Base-by-base conservation (phyloP, 345 rosid genomes). In the Camelina neglecta region DNA sequence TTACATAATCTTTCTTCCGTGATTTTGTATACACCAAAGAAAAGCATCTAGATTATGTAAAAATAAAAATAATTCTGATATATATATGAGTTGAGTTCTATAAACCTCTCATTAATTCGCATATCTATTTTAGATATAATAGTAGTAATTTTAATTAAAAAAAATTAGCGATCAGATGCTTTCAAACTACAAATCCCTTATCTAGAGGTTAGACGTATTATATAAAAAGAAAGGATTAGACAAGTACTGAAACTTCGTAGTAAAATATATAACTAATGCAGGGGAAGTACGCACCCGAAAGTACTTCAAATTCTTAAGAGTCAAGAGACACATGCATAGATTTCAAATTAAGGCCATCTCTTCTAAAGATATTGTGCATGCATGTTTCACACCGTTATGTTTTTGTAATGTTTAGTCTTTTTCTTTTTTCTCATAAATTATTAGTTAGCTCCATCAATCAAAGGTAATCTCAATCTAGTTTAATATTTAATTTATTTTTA, bases 351-450 rank as follows among this genome's bases (percentile, higher is more conserved):
- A 36, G 45, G 47, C n/a, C 4, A 48, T 74, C 31, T 74, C 51
- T 5, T 65, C 61, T 21, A 35, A 9, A 35, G 72, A 74, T 74
- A 65, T 21, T 65, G 72, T 74, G 39, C 77, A 74, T 74, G 79
- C 73, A 67, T 59, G 73, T 61, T 67, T 66, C 78, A 55, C 29
- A 66, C 65, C 31, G 50, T 16, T 47, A 57, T 56, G 58, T 45
- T 21, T 9, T 23, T 74, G 35, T 8, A 26, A 7, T 42, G 35
- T 38, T 12, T 61, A 60, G 1, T 42, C 2, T 35, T 35, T 7
- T 62, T 36, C 9, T 11, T 15, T 11, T 4, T 6, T 36, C 60
- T 57, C 23, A 21, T 74, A 57, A 35, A 23, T 56, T 36, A 47
- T 74, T 57, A 7, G 4, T 44, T 45, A 15, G 38, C 29, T 35